A percentile compares a stretch with the other conserved stretches of the same genome.
Evolutionary conservation across 2,329 filamentous ascomycete genomes (phyloP).

Genomic region (Trichocomaceae sp.): DNA sequence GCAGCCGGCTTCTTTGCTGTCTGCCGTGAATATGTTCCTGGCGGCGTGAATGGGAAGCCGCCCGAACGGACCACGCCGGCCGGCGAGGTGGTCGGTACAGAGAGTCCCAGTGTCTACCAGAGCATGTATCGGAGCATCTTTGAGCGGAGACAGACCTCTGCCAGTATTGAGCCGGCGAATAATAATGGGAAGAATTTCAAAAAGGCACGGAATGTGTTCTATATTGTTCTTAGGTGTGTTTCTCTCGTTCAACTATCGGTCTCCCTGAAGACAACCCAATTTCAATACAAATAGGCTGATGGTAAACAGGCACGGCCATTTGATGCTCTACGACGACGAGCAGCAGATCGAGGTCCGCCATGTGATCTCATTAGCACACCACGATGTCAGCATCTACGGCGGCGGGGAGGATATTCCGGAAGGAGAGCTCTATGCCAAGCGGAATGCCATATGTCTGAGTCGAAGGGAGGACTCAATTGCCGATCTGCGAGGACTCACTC

Average conservation of each 20-base stretch:
- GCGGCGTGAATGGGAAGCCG: slow-evolving; percentile 86
- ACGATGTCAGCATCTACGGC: slow-evolving; percentile 73
- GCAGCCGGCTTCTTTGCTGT: slow-evolving; percentile 94
- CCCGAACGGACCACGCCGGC: slow-evolving; percentile 78
- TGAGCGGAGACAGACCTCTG: slow-evolving; percentile 62
- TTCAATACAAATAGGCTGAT: not conserved
- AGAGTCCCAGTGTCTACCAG: slow-evolving; percentile 92
- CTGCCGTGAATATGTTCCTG: slow-evolving; percentile 83
- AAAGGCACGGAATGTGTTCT: slow-evolving; percentile 81
- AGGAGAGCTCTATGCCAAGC: slow-evolving; percentile 91
- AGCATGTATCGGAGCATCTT: slow-evolving; percentile 97
- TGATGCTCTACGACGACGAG: slow-evolving; percentile 96
- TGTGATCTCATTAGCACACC: slow-evolving; percentile 85
- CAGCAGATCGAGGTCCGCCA: slow-evolving; percentile 94
- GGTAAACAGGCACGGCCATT: slow-evolving; percentile 69
- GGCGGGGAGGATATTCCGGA: slow-evolving; percentile 74
- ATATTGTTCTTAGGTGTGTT: slow-evolving; percentile 71
- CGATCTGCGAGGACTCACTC: slow-evolving; percentile 55
- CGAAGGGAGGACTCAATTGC: slow-evolving; percentile 51
- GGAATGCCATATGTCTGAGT: slow-evolving; percentile 79
- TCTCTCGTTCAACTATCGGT: slow-evolving; percentile 20
- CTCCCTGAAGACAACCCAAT: not conserved
- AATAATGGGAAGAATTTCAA: slow-evolving; percentile 41
- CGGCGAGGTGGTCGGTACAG: slow-evolving; percentile 62
- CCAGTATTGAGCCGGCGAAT: slow-evolving; percentile 46